These are phyloP conservation scores for Ophiobolus disseminans DNA, from an alignment of 2,329 filamentous ascomycete species.

Conservation along the genomic window DNA sequence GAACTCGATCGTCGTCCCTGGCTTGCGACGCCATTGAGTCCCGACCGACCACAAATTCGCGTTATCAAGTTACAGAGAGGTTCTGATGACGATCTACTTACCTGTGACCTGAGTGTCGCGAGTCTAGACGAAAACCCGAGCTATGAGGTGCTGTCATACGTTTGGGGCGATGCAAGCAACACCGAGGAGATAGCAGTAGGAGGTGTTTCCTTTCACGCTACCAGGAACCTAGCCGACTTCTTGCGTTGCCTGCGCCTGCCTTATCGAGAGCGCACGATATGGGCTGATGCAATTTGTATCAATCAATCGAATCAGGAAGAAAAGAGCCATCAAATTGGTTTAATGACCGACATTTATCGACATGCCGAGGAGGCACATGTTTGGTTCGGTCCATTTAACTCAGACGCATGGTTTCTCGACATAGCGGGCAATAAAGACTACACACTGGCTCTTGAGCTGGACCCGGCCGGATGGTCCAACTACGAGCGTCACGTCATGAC, in stretches of 20 bases:
- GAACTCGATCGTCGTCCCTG: not conserved
- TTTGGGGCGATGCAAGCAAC: conserved; percentile 2
- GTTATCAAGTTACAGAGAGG: not conserved
- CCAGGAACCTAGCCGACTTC: not conserved
- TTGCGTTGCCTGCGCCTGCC: not conserved
- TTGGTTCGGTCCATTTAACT: conserved; percentile 9
- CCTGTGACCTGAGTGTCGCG: conserved; percentile 1
- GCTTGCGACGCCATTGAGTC: not conserved
- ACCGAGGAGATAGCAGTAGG: not conserved
- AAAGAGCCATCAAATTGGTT: conserved; percentile 6
- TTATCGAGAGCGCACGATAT: not conserved
- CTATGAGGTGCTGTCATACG: conserved; percentile 4
- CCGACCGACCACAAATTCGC: not conserved
- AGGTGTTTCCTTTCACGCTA: not conserved
- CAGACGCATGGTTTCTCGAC: not conserved
- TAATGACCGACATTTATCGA: conserved; percentile 5
- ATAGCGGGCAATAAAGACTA: not conserved
- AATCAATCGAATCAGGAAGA: conserved; percentile 1
- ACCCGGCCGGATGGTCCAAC: not conserved
- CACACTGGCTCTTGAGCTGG: not conserved
- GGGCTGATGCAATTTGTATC: conserved; percentile 2
- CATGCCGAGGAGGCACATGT: conserved; percentile 6
- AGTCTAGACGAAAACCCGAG: not conserved
- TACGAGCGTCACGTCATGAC: not conserved
- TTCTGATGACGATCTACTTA: not conserved